Evolutionary conservation across 768 basidiomycete species (phyloP), one percentile per base, ranked within the genome.

Genomic region (Hericium erinaceus): DNA sequence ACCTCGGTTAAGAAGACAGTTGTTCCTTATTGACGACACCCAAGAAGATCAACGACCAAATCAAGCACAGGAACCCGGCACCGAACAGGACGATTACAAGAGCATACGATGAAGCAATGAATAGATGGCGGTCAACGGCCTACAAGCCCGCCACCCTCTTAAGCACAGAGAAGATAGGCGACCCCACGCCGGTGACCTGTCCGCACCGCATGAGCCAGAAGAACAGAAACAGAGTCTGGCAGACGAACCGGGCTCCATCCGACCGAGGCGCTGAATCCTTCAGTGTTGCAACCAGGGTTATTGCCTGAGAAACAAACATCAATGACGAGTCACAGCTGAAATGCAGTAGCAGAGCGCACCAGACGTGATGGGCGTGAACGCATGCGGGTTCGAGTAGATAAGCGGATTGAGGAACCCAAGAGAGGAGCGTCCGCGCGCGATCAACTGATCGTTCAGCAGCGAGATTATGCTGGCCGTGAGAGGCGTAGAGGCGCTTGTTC

Each of bases 381-480:
- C 37, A 12, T 22, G 39, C 24, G 37, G 48, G 39, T 58, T 58
- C 10, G 60, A 48, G 54, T 65, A 65, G 20, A 65, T 38, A 39
- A 55, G 61, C 1, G 62, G 62, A 46, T 65, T 65, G 12, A 65
- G 52, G 58, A 64, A 65, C 1, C 64, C 64, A 8, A 65, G 44
- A 2, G 54, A 39, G 3, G 52, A 39, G 26, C 64, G 64, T 33
- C 70, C 70, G 2, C 57, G 58, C 11, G 65, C 58, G 24, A 64
- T 50, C n/a, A 71, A 69, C 48, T 63, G 52, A 58, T 69, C 72
- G 58, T 74, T 74, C 28, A 73, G 53, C 37, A 74, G 64, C 33
- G 68, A 58, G 56, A 74, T 60, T 53, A 71, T 61, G 61, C 65
- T 66, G 44, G 69, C 69, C 55, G 70, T 69, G 46, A 68, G 68